A percentile compares a stretch with the other conserved stretches of the same genome.
Conservation (phyloP, 257 asterid species). For the Ophiorrhiza pumila region DNA sequence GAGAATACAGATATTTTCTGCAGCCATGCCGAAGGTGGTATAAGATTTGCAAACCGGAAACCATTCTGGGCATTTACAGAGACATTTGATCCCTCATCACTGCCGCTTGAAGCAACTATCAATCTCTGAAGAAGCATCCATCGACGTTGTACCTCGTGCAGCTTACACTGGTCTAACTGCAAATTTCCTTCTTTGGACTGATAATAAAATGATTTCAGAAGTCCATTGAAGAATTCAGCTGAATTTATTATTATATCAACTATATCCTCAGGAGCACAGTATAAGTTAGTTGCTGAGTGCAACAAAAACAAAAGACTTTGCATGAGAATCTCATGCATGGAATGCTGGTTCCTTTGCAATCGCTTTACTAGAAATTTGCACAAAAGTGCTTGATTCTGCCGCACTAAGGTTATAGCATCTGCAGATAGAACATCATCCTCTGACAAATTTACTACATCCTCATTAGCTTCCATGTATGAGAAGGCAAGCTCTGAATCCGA, state of each 20-base stretch:
- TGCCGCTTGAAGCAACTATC: conserved; percentile 87
- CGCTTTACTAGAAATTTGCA: conserved; percentile 62
- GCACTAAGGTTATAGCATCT: conserved; percentile 88
- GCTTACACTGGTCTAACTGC: conserved; percentile 47
- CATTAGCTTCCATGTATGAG: conserved; percentile 50
- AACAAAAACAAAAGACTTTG: conserved; percentile 84
- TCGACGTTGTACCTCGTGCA: conserved; percentile 61
- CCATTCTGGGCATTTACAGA: conserved; percentile 49
- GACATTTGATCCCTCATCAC: conserved; percentile 57
- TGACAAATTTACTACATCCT: conserved; percentile 43
- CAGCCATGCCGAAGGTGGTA: conserved; percentile 82
- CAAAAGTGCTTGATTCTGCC: conserved; percentile 79
- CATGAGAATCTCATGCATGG: conserved; percentile 80
- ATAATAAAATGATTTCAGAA: conserved; percentile 47
- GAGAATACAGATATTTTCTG: conserved; percentile 68
- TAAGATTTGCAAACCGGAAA: conserved; percentile 74
- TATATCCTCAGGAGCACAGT: conserved; percentile 66
- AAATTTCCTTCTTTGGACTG: conserved; percentile 57
- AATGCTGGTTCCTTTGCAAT: conserved; percentile 60
- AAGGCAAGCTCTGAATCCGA: conserved; percentile 32
- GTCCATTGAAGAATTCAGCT: conserved; percentile 59
- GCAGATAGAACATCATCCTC: conserved; percentile 58
- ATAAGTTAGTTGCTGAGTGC: conserved; percentile 81
- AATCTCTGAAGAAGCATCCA: conserved; percentile 80
- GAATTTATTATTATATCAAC: conserved; percentile 74